Base-by-base conservation (phyloP, 108 stramenopile genomes). In the Stephanodiscus minutulus region DNA sequence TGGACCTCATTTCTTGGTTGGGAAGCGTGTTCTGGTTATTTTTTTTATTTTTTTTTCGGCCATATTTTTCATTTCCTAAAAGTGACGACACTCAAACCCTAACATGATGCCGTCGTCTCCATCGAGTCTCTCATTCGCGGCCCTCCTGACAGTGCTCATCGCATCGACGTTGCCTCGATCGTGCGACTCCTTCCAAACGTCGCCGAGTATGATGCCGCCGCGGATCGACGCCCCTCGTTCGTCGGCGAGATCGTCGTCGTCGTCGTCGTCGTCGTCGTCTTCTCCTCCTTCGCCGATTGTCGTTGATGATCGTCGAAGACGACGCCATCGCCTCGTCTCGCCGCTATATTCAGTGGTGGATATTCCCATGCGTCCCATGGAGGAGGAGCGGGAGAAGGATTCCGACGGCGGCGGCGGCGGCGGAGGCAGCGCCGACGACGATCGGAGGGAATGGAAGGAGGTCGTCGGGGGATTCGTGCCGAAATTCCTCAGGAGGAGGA, bases 381-480 rank as follows among this genome's bases (percentile, higher is more conserved):
- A 76, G 58, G 75, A 76, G 25, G 75, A 81, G 48, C 43, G 72
- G 41, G 78, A 83, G 61, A 59, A 79, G 31, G 44, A 78, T 39
- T 33, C 54, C 28, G 41, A 66, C 9, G 29, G 36, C 17, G 29
- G 2, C 3, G 52, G 52, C 52, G 24, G 3, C 24, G 25, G 9
- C 0, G 11, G 24, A 1, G 11, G 52, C 22, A 13, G 48, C 3
- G 20, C 1, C 6, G 35, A 60, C 15, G 27, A 27, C 17, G 44
- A 74, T 47, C 22, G 29, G 33, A 53, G 31, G 37, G 82, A 78
- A 63, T 84, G 80, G 83, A 83, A 71, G 18, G 25, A 73, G 47
- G 64, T 63, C 3, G 63, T 74, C 22, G 83, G 84, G 8, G 77
- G 77, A 25, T 85, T 85, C 49, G 43, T 85, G 13, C 84, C 84